Base-by-base conservation (phyloP, 441 rosid genomes). In the Erodium texanum region DNA sequence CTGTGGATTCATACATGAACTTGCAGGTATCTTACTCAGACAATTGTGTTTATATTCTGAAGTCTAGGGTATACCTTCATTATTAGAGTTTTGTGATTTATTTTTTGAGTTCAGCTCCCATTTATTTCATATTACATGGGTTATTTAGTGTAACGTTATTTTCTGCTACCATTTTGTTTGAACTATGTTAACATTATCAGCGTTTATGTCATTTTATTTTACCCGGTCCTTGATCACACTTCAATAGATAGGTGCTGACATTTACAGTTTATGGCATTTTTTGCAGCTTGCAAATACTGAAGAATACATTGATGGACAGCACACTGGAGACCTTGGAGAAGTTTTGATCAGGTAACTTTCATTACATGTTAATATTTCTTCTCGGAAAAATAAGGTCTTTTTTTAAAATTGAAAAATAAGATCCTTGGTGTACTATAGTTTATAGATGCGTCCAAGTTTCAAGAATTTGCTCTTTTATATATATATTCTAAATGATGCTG, bases 1-100 rank as follows among this genome's bases (percentile, higher is more conserved):
- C 97, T 0, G 96, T 90, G 69, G 98, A 93, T 83, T 87, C 98
- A 18, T 93, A 90, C 88, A 93, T 93, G 97, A 93, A 93, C 82
- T 77, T 90, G 73, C 97, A 93, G 96, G 97, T 90, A 11, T 67
- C 14, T 38, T 38, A 38, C 45, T 7, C 45, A 7, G 11, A 38
- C 45, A 9, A 7, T 38, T 38, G 45, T 38, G 8, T 10, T 38
- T 38, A 7, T 2, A 34, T 34, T 34, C 3, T 34, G 38, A 38
- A 38, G 45, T 1, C 45, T 38, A 38, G 6, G 1, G 1, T 38
- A 7, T 38, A 11, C 45, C 45, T 38, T 38, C 45, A 5, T 9
- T 38, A 5, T 10, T 7, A 38, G 45, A 7, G 8, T 38, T 38
- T 7, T 38, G 8, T 38, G 45, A 27, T 38, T 38, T 38, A n/a